Evolutionary conservation across 2,329 filamentous ascomycete species (phyloP).

Genomic region (Phyllosticta citribraziliensis): DNA sequence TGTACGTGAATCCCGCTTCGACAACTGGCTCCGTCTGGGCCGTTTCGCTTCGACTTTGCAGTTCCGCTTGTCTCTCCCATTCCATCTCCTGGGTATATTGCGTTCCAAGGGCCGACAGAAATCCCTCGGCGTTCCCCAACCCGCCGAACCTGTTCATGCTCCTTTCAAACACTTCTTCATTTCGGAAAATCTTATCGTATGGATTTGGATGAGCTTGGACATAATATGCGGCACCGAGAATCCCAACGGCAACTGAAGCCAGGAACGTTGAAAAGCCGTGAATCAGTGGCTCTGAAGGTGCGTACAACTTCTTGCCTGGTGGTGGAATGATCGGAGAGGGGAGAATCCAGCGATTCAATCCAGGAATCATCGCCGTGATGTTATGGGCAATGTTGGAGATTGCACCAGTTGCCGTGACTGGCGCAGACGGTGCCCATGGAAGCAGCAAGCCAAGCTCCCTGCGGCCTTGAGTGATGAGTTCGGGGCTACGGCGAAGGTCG

Average conservation of each 20-base stretch:
- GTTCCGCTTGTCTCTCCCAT: not conserved
- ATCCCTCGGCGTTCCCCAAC: not conserved
- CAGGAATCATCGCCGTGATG: not conserved
- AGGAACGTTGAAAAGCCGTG: not conserved
- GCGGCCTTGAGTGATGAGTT: slow-evolving; percentile 3
- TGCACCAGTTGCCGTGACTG: not conserved
- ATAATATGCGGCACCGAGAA: not conserved
- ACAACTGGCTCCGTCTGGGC: not conserved
- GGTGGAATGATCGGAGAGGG: not conserved
- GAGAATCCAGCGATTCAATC: not conserved
- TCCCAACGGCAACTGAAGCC: not conserved
- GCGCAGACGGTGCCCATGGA: slow-evolving; percentile 7
- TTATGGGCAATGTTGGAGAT: not conserved
- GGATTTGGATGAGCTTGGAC: slow-evolving; percentile 5
- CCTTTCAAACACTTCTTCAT: not conserved
- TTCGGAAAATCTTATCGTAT: slow-evolving; percentile 5
- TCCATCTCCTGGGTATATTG: not conserved
- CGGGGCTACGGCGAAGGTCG: slow-evolving; percentile 5
- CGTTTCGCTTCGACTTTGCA: not conserved
- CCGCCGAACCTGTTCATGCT: not conserved
- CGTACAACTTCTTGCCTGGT: not conserved
- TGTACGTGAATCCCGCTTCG: not conserved
- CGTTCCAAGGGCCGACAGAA: not conserved
- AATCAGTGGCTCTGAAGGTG: not conserved
- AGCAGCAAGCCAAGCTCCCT: slow-evolving; percentile 5